phyloP scores from a whole-genome alignment of 2,329 filamentous ascomycete species.

The Colletotrichum caudatum region DNA sequence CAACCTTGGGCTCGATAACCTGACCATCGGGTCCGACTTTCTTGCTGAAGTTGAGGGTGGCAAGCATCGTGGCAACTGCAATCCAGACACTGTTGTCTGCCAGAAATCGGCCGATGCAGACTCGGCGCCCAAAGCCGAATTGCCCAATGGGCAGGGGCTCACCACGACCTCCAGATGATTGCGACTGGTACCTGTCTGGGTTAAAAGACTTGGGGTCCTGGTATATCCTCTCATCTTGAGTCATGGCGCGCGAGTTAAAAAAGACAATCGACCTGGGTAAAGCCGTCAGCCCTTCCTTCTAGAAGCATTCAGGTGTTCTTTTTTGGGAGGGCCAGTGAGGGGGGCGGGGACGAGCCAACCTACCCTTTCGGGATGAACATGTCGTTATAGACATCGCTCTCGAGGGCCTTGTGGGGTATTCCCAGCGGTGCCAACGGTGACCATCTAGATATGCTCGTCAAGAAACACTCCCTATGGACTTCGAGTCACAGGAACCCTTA shows the following conservation, averaged over 20 bases:
- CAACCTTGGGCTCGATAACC: slow-evolving; percentile 36
- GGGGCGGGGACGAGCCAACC: slow-evolving; percentile 21
- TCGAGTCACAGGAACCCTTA: slow-evolving; percentile 14
- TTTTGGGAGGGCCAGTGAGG: slow-evolving; percentile 8
- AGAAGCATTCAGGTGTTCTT: slow-evolving; percentile 33
- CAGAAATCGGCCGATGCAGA: slow-evolving; percentile 51
- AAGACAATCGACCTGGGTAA: slow-evolving; percentile 51
- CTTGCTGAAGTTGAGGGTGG: slow-evolving; percentile 48
- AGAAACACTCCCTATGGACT: slow-evolving; percentile 1
- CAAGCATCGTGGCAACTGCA: slow-evolving; percentile 51
- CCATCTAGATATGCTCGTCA: slow-evolving; percentile 49
- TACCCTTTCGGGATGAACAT: slow-evolving; percentile 68
- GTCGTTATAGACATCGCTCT: slow-evolving; percentile 68
- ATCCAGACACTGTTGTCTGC: slow-evolving; percentile 54
- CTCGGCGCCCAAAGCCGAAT: slow-evolving; percentile 51
- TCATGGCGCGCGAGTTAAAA: slow-evolving; percentile 60
- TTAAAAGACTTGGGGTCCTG: slow-evolving; percentile 57
- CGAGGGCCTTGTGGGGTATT: slow-evolving; percentile 65
- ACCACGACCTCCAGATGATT: slow-evolving; percentile 46
- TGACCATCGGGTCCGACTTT: slow-evolving; percentile 51
- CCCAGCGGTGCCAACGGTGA: slow-evolving; percentile 60
- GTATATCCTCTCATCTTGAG: slow-evolving; percentile 56
- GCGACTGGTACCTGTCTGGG: slow-evolving; percentile 58
- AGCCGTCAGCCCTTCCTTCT: slow-evolving; percentile 30
- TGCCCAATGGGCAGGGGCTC: slow-evolving; percentile 60